phyloP scores from a whole-genome alignment of 495 filamentous ascomycete species.

The Neurospora sp. region DNA sequence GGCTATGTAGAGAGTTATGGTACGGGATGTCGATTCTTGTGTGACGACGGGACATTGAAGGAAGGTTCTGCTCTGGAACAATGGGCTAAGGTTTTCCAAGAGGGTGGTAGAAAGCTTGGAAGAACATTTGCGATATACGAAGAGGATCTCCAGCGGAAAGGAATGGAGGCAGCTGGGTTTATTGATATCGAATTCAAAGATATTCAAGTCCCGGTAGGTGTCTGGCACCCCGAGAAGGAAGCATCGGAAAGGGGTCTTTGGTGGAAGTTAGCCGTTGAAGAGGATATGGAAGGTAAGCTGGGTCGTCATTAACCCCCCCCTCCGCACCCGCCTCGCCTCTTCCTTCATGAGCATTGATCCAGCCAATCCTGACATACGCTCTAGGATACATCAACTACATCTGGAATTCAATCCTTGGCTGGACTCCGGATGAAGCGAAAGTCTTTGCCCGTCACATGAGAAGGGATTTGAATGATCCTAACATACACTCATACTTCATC shows the following conservation, averaged over 20 bases:
- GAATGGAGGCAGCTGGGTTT: conserved; percentile 49
- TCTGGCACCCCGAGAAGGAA: not conserved
- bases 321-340: conserved; percentile 2
- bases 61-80: conserved; percentile 21
- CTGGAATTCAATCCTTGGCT: conserved; percentile 16
- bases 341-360: not conserved
- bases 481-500: conserved; percentile 22
- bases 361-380: not conserved
- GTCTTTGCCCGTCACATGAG: conserved; percentile 26
- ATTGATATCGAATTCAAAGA: conserved; percentile 35
- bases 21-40: conserved; percentile 8
- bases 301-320: not conserved
- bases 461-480: conserved; percentile 19
- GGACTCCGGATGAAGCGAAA: conserved; percentile 23
- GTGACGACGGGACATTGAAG: conserved; percentile 16
- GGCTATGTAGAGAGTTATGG: conserved; percentile 20
- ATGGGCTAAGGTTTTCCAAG: conserved; percentile 18
- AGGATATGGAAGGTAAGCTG: conserved; percentile 26
- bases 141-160: conserved; percentile 40
- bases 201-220: conserved; percentile 8
- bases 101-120: conserved; percentile 9
- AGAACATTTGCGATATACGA: conserved; percentile 6
- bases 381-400: not conserved
- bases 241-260: conserved; percentile 33
- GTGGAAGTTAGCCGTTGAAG: conserved; percentile 17